These are phyloP conservation scores for Eutrema heterophyllum DNA, from an alignment of 345 rosid genomes.

Conservation along the genomic window DNA sequence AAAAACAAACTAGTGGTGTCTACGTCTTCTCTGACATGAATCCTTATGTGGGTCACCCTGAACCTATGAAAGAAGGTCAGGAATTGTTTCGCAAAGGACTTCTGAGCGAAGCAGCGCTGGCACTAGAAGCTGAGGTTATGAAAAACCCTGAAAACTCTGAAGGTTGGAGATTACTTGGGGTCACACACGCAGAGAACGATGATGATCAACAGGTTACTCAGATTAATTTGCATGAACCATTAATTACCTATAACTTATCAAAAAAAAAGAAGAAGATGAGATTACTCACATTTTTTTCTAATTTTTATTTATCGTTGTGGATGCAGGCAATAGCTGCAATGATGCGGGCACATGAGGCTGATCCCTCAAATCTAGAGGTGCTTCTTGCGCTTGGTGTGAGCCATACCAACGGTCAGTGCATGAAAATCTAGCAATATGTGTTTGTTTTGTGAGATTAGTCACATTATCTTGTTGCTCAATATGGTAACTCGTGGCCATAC, in stretches of 20 bases:
- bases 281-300: background rate
- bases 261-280: background rate
- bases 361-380: slow-evolving; percentile 93
- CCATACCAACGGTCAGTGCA: slow-evolving; percentile 90
- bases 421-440: background rate
- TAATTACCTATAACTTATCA: background rate
- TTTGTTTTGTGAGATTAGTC: background rate
- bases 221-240: background rate
- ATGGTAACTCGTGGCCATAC: background rate
- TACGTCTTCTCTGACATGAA: slow-evolving; percentile 98
- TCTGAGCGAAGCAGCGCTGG: slow-evolving; percentile 98
- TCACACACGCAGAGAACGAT: slow-evolving; percentile 97
- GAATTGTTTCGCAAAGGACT: slow-evolving; percentile 97
- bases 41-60: slow-evolving; percentile 97
- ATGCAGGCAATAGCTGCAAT: slow-evolving; percentile 98
- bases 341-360: slow-evolving; percentile 98
- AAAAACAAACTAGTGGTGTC: slow-evolving; percentile 70
- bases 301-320: slow-evolving; percentile 1
- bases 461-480: slow-evolving; percentile 8
- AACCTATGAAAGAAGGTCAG: slow-evolving; percentile 95
- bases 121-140: slow-evolving; percentile 98
- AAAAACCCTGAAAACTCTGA: slow-evolving; percentile 96
- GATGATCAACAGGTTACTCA: slow-evolving; percentile 94
- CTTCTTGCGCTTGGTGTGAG: slow-evolving; percentile 99
- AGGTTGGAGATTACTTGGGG: slow-evolving; percentile 99